phyloP scores from a whole-genome alignment of 257 asterid species.

The Fraxinus cuspidata region DNA sequence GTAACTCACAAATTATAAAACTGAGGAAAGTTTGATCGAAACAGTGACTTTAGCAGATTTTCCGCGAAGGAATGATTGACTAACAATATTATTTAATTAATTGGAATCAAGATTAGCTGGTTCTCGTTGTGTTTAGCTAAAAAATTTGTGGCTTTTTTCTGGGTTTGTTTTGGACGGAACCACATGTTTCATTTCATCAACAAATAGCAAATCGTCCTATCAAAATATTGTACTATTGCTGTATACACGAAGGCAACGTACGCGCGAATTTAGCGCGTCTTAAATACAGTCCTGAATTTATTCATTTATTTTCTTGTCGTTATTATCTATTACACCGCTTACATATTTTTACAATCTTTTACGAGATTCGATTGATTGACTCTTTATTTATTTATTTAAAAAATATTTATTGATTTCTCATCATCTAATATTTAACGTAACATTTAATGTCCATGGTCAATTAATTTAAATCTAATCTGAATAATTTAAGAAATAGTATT shows the following conservation, averaged over 20 bases:
- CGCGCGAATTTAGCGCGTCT: neutral
- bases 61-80: constrained; percentile 28
- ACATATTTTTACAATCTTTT: no score
- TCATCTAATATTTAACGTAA: no score
- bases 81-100: neutral
- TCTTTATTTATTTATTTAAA: no score
- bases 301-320: neutral
- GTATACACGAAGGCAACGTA: neutral
- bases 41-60: constrained; percentile 30
- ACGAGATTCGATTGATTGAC: no score
- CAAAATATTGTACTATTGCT: neutral
- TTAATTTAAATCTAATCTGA: no score
- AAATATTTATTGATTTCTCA: no score
- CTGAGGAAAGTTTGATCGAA: constrained; percentile 29
- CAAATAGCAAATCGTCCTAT: neutral
- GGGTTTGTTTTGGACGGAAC: neutral
- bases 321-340: no score
- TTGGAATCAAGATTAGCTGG: neutral
- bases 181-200: neutral
- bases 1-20: constrained; percentile 38
- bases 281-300: neutral
- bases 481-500: no score
- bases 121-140: constrained; percentile 3
- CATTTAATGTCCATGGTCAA: no score
- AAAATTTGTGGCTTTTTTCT: neutral